Evolutionary conservation across 2,329 filamentous ascomycete species (phyloP).

Genomic region (Sporothrix sp.): DNA sequence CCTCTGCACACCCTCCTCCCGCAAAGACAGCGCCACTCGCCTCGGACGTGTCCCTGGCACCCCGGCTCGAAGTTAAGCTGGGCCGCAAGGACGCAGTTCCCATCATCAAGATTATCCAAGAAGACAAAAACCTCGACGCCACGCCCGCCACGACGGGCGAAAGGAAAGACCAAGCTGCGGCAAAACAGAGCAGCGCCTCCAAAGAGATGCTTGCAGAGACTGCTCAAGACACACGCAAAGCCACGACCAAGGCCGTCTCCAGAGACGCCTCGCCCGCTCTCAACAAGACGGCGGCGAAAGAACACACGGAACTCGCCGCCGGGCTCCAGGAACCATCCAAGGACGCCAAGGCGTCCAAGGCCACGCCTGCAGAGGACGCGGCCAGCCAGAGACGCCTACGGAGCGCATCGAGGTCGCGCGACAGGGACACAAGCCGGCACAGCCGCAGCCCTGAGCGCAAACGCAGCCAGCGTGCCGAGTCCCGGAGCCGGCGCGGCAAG

Average conservation of each 20-base stretch:
- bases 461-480: conserved; percentile 15
- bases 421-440: conserved; percentile 24
- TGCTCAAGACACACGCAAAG: not conserved
- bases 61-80: too few species aligned
- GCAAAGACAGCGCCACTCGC: too few species aligned
- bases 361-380: not conserved
- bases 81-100: not conserved
- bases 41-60: too few species aligned
- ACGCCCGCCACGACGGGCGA: too few species aligned
- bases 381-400: conserved; percentile 15
- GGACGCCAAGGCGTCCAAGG: conserved; percentile 17
- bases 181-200: not conserved
- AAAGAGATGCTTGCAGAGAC: not conserved
- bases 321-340: too few species aligned
- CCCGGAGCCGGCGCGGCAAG: conserved; percentile 19
- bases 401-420: conserved; percentile 22
- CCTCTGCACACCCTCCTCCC: too few species aligned
- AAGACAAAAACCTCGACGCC: not conserved
- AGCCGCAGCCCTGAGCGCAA: conserved; percentile 21
- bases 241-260: not conserved
- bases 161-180: too few species aligned
- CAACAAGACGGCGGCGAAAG: conserved; percentile 24
- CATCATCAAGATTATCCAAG: not conserved
- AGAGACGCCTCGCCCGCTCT: not conserved
- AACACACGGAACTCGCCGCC: too few species aligned